Percentiles rank a stretch among this genome's conserved stretches.
Evolutionary conservation across 257 asterid species (phyloP).

Genomic region (Hygrophila difformis): DNA sequence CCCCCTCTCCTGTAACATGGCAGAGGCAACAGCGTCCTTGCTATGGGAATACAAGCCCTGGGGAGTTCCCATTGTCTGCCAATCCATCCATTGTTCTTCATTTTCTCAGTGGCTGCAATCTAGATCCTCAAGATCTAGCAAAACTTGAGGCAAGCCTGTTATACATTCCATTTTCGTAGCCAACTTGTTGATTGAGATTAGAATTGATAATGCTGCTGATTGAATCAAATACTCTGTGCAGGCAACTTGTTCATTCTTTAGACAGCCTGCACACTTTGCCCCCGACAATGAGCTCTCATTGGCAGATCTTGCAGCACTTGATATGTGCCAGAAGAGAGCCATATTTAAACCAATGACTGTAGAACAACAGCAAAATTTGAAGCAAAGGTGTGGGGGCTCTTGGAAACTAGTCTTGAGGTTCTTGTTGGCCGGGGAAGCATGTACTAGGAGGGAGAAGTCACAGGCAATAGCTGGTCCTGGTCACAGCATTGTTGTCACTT

Average conservation of each 20-base stretch:
- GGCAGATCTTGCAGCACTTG: slow-evolving; percentile 97
- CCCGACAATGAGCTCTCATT: slow-evolving; percentile 81
- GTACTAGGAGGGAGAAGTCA: slow-evolving; percentile 84
- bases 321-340: slow-evolving; percentile 93
- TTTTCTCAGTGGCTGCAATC: slow-evolving; percentile 78
- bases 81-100: slow-evolving; percentile 92
- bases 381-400: slow-evolving; percentile 79
- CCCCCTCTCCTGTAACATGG: slow-evolving; percentile 35
- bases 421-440: slow-evolving; percentile 85
- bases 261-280: slow-evolving; percentile 77
- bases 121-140: slow-evolving; percentile 91
- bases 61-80: slow-evolving; percentile 95
- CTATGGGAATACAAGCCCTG: slow-evolving; percentile 69
- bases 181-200: not conserved
- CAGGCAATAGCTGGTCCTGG: slow-evolving; percentile 99
- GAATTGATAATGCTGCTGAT: slow-evolving; percentile 81
- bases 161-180: not conserved
- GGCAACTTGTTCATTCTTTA: slow-evolving; percentile 92
- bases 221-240: slow-evolving; percentile 36
- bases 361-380: slow-evolving; percentile 48
- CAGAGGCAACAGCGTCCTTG: slow-evolving; percentile 78
- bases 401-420: slow-evolving; percentile 94
- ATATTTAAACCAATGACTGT: slow-evolving; percentile 78
- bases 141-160: slow-evolving; percentile 85
- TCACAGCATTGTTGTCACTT: slow-evolving; percentile 85